Evolutionary conservation across 768 basidiomycete genomes (phyloP), one percentile per base, ranked within the genome.

Genomic region (Sistotremastrum suecicum): DNA sequence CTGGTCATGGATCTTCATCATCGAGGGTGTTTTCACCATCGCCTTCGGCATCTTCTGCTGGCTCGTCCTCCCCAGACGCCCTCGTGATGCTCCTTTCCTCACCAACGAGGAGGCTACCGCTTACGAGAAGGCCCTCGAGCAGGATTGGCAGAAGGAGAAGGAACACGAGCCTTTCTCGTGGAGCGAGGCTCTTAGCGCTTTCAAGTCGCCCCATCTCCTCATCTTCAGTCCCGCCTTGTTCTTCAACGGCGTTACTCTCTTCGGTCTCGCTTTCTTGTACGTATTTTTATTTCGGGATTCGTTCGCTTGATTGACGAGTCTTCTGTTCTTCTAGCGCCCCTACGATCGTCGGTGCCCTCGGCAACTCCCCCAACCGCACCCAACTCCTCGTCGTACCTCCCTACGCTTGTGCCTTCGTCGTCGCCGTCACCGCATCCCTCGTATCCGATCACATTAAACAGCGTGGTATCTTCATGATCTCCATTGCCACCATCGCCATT

Each of bases 1-100:
- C 0, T 82, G 79, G 80, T 65, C 71, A 10, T 83, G 77, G 80
- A 72, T 81, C 42, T 78, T 79, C 56, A 75, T 78, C 44, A 60
- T 79, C 33, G 74, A 83, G 59, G 83, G 83, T 1, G 59, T 71
- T 2, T 75, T 85, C 58, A 82, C 81, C 0, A 61, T 75, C 46
- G 41, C 71, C 3, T 74, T 79, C 49, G 83, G 80, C 5, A 33
- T 72, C 3, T 31, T 58, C 2, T 66, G 72, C 0, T 80, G 67
- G 63, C 63, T 68, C 51, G 46, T 79, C 37, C 61, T 77, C 39
- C 71, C 77, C 7, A 52, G 57, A 37, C 63, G 68, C 0, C 70
- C 74, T 3, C 54, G 51, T 4, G 58, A 61, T 9, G 69, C 74
- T 3, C 60, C 60, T 37, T 79, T 81, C 65, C 62, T 83, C 29